Evolutionary conservation across 176 grass and related monocot genomes (phyloP).

Genomic region (Ensete glaucum): DNA sequence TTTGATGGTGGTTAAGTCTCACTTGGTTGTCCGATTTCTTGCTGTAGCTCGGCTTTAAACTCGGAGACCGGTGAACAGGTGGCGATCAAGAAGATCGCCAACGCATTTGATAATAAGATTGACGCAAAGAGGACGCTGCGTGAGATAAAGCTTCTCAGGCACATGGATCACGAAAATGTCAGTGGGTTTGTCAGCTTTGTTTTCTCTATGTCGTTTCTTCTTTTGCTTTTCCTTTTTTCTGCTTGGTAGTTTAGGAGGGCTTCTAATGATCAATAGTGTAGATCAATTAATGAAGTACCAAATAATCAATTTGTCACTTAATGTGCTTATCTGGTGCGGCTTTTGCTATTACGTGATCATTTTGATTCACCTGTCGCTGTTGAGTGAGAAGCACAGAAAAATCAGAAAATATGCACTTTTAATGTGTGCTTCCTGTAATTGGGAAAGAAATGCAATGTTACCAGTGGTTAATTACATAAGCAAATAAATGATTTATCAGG

Average conservation of each 20-base stretch:
- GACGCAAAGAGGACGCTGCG: conserved; percentile 96
- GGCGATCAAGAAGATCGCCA: conserved; percentile 99
- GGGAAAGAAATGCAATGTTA: not conserved
- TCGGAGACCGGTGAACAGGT: conserved; percentile 92
- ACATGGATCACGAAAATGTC: conserved; percentile 99
- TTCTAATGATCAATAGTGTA: not conserved
- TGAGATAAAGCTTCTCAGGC: conserved; percentile 97
- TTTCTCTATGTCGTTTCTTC: not conserved
- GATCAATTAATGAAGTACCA: conserved; percentile 30
- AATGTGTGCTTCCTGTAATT: too few relatives aligned
- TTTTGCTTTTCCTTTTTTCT: not conserved
- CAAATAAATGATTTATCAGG: too few relatives aligned
- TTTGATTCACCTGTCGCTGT: not conserved
- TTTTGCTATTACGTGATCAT: not conserved
- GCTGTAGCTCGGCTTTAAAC: conserved; percentile 76
- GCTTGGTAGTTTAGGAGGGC: conserved; percentile 16
- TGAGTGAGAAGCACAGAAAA: not conserved
- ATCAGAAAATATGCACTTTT: too few relatives aligned
- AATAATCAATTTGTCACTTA: not conserved
- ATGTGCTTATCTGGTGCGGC: not conserved
- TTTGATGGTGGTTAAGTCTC: not conserved
- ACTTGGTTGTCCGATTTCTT: not conserved
- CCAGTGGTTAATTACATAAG: not conserved
- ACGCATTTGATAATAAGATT: conserved; percentile 98
- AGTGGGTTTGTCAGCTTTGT: conserved; percentile 14